phyloP scores from a whole-genome alignment of 495 filamentous ascomycete genomes.

The Xylaria flabelliformis region DNA sequence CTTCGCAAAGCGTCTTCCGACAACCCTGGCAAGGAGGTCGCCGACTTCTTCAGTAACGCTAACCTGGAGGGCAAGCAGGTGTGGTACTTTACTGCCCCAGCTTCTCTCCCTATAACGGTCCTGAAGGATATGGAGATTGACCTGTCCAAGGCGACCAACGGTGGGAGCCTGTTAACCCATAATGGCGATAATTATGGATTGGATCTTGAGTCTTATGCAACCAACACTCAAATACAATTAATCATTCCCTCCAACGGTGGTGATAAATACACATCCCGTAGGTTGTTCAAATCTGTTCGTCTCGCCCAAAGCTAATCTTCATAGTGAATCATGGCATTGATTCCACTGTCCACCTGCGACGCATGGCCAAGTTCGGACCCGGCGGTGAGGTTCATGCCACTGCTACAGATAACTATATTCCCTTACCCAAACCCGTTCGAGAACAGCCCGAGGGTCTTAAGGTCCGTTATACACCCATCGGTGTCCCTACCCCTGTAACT shows the following conservation, averaged over 20 bases:
- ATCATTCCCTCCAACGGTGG: conserved; percentile 50
- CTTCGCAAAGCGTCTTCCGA: conserved; percentile 44
- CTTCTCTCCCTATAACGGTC: conserved; percentile 55
- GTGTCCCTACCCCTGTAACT: conserved; percentile 38
- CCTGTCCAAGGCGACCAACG: conserved; percentile 43
- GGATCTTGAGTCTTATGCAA: conserved; percentile 43
- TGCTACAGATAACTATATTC: conserved; percentile 33
- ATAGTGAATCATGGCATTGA: conserved; percentile 49
- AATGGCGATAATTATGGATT: conserved; percentile 50
- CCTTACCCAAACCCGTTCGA: conserved; percentile 42
- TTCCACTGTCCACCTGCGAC: conserved; percentile 51
- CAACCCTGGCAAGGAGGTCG: conserved; percentile 40
- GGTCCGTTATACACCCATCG: conserved; percentile 51
- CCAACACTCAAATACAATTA: conserved; percentile 50
- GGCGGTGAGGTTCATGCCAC: conserved; percentile 35
- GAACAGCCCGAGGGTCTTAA: conserved; percentile 55
- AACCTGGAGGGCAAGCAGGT: conserved; percentile 56
- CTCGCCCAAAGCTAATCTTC: conserved; percentile 20
- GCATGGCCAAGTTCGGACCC: conserved; percentile 48
- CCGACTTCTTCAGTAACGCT: conserved; percentile 49
- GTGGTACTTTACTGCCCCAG: conserved; percentile 59
- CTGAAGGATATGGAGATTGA: conserved; percentile 54
- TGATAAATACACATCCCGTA: conserved; percentile 50
- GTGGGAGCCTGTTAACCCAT: conserved; percentile 47
- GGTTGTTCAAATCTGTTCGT: conserved; percentile 23